These are phyloP conservation scores for Solanum hybrid DNA, from an alignment of 305 asterid genomes.

Conservation along the genomic window DNA sequence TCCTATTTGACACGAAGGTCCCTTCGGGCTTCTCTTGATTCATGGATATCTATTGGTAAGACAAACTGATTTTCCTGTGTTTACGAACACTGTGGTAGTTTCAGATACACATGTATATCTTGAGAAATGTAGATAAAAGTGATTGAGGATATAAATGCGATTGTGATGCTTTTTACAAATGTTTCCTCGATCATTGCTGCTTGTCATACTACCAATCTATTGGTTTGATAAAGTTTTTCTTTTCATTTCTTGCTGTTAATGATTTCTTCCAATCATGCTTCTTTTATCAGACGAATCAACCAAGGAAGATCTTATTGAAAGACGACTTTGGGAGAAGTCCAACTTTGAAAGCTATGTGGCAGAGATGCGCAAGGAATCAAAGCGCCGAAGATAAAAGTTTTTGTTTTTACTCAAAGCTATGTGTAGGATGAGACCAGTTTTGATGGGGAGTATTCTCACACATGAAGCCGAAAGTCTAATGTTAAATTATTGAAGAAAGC, in stretches of 20 bases:
- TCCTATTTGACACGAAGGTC: conserved; percentile 67
- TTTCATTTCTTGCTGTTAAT: neutral
- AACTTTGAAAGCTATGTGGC: conserved; percentile 68
- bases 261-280: neutral
- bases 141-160: neutral
- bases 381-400: conserved; percentile 56
- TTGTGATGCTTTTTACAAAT: neutral
- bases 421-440: neutral
- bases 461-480: neutral
- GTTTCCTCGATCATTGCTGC: neutral
- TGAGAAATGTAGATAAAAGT: neutral
- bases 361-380: conserved; percentile 87
- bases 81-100: neutral
- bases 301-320: conserved; percentile 65
- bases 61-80: neutral
- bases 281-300: conserved; percentile 45
- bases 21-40: conserved; percentile 46
- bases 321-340: conserved; percentile 78
- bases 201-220: neutral
- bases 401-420: neutral
- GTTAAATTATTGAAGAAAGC: neutral
- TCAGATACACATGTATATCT: neutral
- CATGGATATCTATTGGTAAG: conserved; percentile 72
- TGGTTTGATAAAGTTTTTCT: neutral
- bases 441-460: neutral